Evolutionary conservation across 768 basidiomycete species (phyloP).

Genomic region (Boletus edulis): DNA sequence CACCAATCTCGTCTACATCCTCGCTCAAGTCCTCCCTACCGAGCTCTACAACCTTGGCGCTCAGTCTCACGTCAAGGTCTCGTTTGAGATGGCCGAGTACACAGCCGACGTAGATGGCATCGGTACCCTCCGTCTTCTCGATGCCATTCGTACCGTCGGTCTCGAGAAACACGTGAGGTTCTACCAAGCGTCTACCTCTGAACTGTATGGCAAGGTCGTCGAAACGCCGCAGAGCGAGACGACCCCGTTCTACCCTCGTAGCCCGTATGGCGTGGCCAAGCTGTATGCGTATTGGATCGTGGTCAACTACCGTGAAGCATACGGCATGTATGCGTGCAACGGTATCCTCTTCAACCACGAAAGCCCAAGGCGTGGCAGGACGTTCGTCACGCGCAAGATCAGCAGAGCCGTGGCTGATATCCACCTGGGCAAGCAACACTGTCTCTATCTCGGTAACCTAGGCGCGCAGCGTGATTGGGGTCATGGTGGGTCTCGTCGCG

Average conservation of each 20-base stretch:
- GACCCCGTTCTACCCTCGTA: conserved; percentile 98
- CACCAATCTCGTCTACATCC: conserved; percentile 95
- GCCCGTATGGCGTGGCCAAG: conserved; percentile 95
- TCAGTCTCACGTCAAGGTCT: conserved; percentile 98
- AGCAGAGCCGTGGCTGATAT: conserved; percentile 92
- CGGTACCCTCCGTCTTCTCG: conserved; percentile 92
- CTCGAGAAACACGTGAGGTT: conserved; percentile 91
- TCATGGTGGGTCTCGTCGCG: conserved; percentile 59
- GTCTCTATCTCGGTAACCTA: conserved; percentile 91
- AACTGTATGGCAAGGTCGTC: conserved; percentile 95
- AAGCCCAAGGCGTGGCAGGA: conserved; percentile 90
- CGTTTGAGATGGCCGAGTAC: conserved; percentile 99
- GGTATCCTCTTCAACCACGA: conserved; percentile 99
- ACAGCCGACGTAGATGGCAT: conserved; percentile 96
- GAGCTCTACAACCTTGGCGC: conserved; percentile 99
- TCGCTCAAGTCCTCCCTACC: conserved; percentile 90
- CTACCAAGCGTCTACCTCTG: conserved; percentile 97
- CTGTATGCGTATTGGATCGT: conserved; percentile 90
- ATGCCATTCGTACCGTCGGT: conserved; percentile 94
- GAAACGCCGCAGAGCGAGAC: conserved; percentile 95
- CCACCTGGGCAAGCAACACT: conserved; percentile 80
- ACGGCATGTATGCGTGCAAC: conserved; percentile 95
- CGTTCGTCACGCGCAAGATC: conserved; percentile 96
- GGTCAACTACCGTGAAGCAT: conserved; percentile 92
- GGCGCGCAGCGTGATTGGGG: conserved; percentile 98